phyloP scores from a whole-genome alignment of 108 stramenopile species.

The Fistulifera solaris region DNA sequence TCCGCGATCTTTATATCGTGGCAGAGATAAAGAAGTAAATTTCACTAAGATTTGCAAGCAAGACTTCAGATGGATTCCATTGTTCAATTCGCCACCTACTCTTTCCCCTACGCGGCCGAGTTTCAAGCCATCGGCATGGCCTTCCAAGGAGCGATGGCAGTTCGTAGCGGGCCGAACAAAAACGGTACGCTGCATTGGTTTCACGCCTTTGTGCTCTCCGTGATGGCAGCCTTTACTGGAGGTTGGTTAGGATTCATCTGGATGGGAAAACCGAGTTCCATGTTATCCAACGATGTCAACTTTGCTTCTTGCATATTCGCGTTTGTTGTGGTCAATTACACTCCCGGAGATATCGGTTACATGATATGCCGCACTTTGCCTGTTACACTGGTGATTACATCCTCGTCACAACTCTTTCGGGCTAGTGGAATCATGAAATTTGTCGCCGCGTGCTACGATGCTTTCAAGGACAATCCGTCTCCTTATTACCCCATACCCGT shows the following conservation, averaged over 20 bases:
- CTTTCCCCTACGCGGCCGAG: slow-evolving; percentile 43
- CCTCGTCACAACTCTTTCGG: slow-evolving; percentile 60
- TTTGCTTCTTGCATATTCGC: slow-evolving; percentile 46
- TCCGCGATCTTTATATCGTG: too few species aligned
- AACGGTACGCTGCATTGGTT: slow-evolving; percentile 58
- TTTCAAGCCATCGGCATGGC: slow-evolving; percentile 52
- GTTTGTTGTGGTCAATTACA: slow-evolving; percentile 49
- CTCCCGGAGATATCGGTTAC: slow-evolving; percentile 59
- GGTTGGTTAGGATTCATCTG: slow-evolving; percentile 55
- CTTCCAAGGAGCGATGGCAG: slow-evolving; percentile 58
- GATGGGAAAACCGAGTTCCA: slow-evolving; percentile 78
- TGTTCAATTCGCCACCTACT: slow-evolving; percentile 32
- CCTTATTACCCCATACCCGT: slow-evolving; percentile 67
- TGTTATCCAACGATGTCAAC: slow-evolving; percentile 63
- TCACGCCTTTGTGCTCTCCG: slow-evolving; percentile 63
- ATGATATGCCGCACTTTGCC: slow-evolving; percentile 36
- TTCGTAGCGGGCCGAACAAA: slow-evolving; percentile 60
- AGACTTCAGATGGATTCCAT: slow-evolving; percentile 15
- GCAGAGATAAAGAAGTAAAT: too few species aligned
- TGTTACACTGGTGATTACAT: slow-evolving; percentile 29
- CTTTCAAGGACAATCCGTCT: slow-evolving; percentile 52
- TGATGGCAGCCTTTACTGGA: slow-evolving; percentile 56
- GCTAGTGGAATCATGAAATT: slow-evolving; percentile 47
- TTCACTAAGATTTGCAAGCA: too few species aligned
- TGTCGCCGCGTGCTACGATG: slow-evolving; percentile 28